These are phyloP conservation scores for Croton setiger DNA, from an alignment of 441 rosid species.

Conservation along the genomic window DNA sequence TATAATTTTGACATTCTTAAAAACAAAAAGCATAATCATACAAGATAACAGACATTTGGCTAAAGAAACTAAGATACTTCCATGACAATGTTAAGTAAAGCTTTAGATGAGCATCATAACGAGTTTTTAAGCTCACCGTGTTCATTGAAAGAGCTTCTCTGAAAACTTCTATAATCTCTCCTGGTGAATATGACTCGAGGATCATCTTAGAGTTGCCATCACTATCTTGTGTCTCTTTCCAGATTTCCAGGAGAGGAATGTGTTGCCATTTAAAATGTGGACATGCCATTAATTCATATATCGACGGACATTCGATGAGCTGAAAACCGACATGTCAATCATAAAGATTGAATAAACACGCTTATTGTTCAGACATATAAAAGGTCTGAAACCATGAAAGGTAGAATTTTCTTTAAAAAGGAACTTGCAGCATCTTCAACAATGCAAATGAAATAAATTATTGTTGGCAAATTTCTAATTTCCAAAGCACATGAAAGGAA, in stretches of 20 bases:
- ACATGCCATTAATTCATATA: constrained; percentile 87
- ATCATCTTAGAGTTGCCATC: constrained; percentile 46
- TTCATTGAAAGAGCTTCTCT: constrained; percentile 68
- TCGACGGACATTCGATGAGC: constrained; percentile 96
- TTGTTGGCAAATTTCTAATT: neutral
- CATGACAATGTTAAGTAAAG: neutral
- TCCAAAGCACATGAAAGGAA: neutral
- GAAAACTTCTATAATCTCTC: constrained; percentile 55
- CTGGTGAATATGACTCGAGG: constrained; percentile 63
- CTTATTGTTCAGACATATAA: neutral
- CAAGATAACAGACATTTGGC: neutral
- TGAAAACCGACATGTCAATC: constrained; percentile 36
- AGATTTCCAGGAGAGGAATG: constrained; percentile 66
- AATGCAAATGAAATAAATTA: neutral
- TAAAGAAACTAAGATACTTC: neutral
- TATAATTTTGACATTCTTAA: neutral
- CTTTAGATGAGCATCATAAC: constrained; percentile 4
- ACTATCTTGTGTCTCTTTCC: constrained; percentile 60
- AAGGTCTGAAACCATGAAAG: neutral
- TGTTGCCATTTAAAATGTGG: constrained; percentile 72
- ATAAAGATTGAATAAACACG: neutral
- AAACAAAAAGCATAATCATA: neutral
- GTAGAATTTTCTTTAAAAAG: neutral
- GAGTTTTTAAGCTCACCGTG: constrained; percentile 44
- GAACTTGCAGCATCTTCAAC: neutral